Percentiles rank a stretch among this genome's conserved stretches.
Evolutionary conservation across 1,284 basidiomycete genomes (phyloP).

Genomic region (Peniophora sp.): DNA sequence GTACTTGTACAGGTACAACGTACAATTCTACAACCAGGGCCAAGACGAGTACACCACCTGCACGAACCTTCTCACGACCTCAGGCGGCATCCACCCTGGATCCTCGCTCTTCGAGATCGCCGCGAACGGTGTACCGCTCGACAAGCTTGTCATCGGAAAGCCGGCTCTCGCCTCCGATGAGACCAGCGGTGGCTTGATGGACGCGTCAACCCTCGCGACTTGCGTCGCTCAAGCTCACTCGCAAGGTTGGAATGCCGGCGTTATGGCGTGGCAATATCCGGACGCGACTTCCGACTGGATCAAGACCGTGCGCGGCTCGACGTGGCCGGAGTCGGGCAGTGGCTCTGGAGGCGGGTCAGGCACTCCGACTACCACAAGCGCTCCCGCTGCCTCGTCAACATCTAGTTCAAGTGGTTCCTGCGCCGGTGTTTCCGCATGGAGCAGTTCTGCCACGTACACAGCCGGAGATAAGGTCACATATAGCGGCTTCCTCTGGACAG

Average conservation of each 20-base stretch:
- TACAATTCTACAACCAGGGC: slow-evolving; percentile 60
- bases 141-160: slow-evolving; percentile 56
- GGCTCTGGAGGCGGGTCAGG: too few relatives aligned
- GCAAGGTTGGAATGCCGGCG: slow-evolving; percentile 38
- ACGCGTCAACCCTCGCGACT: slow-evolving; percentile 38
- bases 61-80: slow-evolving; percentile 41
- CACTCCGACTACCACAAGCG: too few relatives aligned
- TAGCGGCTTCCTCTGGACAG: too few relatives aligned
- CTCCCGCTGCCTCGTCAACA: too few relatives aligned
- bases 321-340: slow-evolving; percentile 22
- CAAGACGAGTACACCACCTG: slow-evolving; percentile 51
- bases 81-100: slow-evolving; percentile 42
- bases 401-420: too few relatives aligned
- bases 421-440: too few relatives aligned
- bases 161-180: slow-evolving; percentile 46
- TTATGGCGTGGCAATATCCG: slow-evolving; percentile 23
- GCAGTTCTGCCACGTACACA: too few relatives aligned
- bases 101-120: slow-evolving; percentile 54
- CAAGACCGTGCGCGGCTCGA: slow-evolving; percentile 29
- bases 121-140: slow-evolving; percentile 40
- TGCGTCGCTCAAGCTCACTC: slow-evolving; percentile 48
- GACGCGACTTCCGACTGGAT: slow-evolving; percentile 44
- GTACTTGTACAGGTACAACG: slow-evolving; percentile 30
- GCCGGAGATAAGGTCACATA: too few relatives aligned
- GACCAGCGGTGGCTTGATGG: slow-evolving; percentile 45